Base-by-base conservation (phyloP, 805 yeast species). In the Kuraishia molischiana region DNA sequence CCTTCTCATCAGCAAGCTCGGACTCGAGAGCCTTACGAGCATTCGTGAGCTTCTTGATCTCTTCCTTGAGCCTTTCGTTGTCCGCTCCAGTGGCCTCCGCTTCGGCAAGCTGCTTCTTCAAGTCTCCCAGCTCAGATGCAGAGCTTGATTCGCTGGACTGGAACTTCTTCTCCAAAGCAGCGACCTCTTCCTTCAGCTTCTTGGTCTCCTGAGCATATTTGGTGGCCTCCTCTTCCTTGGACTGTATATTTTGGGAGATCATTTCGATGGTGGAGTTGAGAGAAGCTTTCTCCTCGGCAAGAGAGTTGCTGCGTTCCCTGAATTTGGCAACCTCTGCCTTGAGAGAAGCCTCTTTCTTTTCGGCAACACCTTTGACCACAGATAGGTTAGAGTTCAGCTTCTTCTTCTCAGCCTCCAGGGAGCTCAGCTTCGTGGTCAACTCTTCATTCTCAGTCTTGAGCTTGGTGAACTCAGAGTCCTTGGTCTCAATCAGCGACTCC, bases 201-300 rank as follows among this genome's bases (percentile, higher is more conserved):
- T 17, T 29, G 5, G 22, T 39, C 21, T 38, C 29, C 11, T 38
- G 34, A 2, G 46, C 5, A n/a, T 42, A 32, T 4, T 31, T 19
- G 24, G 41, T 43, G 22, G 32, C 24, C 19, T 44, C 48, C 33
- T 47, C 39, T 30, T 47, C 47, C 24, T 46, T 48, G 9, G 45
- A 42, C 19, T 58, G 59, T 32, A 58, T 52, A 20, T 54, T 52
- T 28, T 56, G 53, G 2, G 64, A 60, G 6, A 59, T 56, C 41
- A 56, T 44, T 28, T 54, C 54, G 8, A 61, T 37, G 0, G 61
- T 52, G 1, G 62, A 49, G 13, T 53, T 47, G 26, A 61, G 38
- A 0, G 65, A 55, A 29, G 53, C 53, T 35, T 58, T 56, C 44
- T 58, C 61, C 19, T 53, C 56, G 14, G 49, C 50, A 4, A 49